Conservation (phyloP, 176 grass and related monocot species). For the Puccinellia tenuiflora region DNA sequence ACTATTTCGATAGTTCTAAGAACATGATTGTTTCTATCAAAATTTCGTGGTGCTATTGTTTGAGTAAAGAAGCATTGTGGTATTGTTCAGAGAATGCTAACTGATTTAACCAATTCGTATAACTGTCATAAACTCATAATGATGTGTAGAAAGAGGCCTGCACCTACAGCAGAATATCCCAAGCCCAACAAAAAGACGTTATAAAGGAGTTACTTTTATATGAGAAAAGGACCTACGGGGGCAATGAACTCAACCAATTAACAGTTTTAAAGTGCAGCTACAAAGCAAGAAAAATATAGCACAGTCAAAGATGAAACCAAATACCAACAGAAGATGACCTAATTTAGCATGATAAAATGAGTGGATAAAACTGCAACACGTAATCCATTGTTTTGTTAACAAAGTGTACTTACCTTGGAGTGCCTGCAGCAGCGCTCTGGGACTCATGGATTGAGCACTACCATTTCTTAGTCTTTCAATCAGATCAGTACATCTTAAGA, state of each 20-base stretch:
- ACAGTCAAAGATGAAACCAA: background rate
- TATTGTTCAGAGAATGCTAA: background rate
- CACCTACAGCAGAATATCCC: background rate
- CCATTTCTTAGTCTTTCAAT: slow-evolving; percentile 55
- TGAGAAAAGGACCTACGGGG: background rate
- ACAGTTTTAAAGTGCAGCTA: background rate
- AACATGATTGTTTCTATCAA: background rate
- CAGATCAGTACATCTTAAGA: slow-evolving; percentile 51
- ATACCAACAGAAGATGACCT: background rate
- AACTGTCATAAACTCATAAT: background rate
- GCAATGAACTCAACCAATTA: slow-evolving; percentile 1
- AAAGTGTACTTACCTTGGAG: slow-evolving; percentile 55
- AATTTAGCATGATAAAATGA: background rate
- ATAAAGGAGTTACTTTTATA: background rate
- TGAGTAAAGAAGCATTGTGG: too few relatives aligned
- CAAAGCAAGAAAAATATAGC: background rate
- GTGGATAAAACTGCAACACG: background rate
- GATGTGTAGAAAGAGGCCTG: background rate
- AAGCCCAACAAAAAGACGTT: background rate
- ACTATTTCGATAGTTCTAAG: background rate
- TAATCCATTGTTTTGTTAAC: background rate
- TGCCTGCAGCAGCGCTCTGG: slow-evolving; percentile 55
- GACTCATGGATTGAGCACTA: slow-evolving; percentile 47
- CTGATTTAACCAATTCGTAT: background rate
- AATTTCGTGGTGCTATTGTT: background rate